Evolutionary conservation across 805 yeast genomes (phyloP).

Genomic region (Metschnikowia hibisci): DNA sequence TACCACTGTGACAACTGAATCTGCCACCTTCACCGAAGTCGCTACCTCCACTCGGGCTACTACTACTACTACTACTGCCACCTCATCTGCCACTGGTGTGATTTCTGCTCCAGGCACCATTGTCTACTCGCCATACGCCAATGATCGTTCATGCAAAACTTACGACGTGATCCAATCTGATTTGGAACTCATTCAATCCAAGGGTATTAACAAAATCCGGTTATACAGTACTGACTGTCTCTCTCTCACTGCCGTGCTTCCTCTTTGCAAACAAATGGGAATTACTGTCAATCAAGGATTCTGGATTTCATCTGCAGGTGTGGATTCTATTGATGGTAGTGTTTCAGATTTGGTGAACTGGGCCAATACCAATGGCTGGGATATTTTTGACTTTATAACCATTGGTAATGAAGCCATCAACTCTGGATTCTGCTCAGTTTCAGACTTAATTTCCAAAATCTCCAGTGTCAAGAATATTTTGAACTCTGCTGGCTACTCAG

Average conservation of each 20-base stretch:
- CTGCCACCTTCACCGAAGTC: conserved; percentile 23
- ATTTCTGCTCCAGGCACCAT: conserved; percentile 51
- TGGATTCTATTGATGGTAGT: conserved; percentile 60
- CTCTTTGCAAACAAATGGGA: conserved; percentile 56
- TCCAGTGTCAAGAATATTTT: conserved; percentile 57
- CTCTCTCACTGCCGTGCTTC: conserved; percentile 59
- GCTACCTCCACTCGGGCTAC: conserved; percentile 10
- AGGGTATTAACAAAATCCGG: conserved; percentile 66
- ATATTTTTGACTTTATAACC: conserved; percentile 68
- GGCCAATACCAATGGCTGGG: conserved; percentile 58
- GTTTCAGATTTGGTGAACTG: conserved; percentile 50
- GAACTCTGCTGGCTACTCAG: conserved; percentile 67
- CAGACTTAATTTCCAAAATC: conserved; percentile 64
- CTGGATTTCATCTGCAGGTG: conserved; percentile 68
- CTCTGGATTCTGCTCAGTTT: conserved; percentile 55
- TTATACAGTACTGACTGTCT: conserved; percentile 87
- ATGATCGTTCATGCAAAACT: conserved; percentile 65
- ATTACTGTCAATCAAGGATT: conserved; percentile 80
- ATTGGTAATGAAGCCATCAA: conserved; percentile 87
- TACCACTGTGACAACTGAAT: conserved; percentile 6
- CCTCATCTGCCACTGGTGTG: conserved; percentile 14
- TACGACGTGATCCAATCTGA: conserved; percentile 53
- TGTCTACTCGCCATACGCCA: conserved; percentile 76
- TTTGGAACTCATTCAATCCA: conserved; percentile 50
- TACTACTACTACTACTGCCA: conserved; percentile 10